Evolutionary conservation across 2,329 filamentous ascomycete genomes (phyloP).

Genomic region (Claviceps sp.): DNA sequence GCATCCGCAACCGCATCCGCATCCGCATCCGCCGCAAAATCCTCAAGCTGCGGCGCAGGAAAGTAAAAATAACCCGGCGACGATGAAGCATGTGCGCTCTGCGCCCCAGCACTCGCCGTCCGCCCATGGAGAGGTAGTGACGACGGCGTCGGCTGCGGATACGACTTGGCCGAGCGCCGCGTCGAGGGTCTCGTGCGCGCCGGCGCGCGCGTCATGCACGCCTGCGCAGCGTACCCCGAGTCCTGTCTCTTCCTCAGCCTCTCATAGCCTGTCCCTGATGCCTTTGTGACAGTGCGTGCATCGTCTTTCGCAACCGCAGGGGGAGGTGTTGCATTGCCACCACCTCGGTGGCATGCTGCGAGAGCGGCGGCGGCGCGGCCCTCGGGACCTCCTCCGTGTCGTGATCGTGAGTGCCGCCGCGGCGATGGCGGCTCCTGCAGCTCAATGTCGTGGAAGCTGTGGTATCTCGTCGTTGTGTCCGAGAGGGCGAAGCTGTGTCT

Average conservation of each 20-base stretch:
- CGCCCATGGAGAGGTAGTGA: constrained; percentile 13
- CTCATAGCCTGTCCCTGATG: background rate
- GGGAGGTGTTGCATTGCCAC: too few species aligned
- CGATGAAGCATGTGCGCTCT: constrained; percentile 14
- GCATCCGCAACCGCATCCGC: too few species aligned
- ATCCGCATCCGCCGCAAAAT: constrained; percentile 8
- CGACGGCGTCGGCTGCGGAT: constrained; percentile 17
- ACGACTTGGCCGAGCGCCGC: constrained; percentile 27
- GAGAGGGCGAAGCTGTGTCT: constrained; percentile 29
- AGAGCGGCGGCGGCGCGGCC: background rate
- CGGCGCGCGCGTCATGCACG: constrained; percentile 5
- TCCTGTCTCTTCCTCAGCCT: constrained; percentile 28
- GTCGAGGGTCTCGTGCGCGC: constrained; percentile 25
- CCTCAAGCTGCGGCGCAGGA: constrained; percentile 28
- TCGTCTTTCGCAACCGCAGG: too few species aligned
- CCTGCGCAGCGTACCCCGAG: constrained; percentile 41
- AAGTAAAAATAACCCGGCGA: constrained; percentile 35
- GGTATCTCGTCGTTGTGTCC: constrained; percentile 31
- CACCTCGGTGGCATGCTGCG: too few species aligned
- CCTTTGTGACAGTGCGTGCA: too few species aligned
- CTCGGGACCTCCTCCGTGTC: too few species aligned
- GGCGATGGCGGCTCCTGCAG: constrained; percentile 25
- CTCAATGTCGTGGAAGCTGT: constrained; percentile 40
- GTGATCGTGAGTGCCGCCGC: background rate
- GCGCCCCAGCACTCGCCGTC: constrained; percentile 17